Conservation (phyloP, 2,329 filamentous ascomycete species). For the Colletotrichum sp. region DNA sequence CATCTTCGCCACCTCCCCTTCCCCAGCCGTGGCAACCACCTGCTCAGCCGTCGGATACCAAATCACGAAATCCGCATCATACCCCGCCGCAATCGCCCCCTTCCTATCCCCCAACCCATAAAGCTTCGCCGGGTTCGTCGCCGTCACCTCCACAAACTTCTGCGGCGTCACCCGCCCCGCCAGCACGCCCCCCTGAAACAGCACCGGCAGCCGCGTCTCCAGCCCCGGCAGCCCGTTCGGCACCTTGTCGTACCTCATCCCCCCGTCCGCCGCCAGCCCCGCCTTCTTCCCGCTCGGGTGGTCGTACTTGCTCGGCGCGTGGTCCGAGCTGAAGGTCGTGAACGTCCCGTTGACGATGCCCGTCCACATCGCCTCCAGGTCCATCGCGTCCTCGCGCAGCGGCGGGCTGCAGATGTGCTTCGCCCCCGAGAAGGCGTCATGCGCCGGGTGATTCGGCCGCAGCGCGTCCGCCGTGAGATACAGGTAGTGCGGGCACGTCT, state of each 20-base stretch:
- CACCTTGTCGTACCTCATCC: conserved; percentile 56
- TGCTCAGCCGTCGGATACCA: conserved; percentile 52
- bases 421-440: conserved; percentile 57
- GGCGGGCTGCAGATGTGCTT: conserved; percentile 62
- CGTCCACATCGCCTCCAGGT: conserved; percentile 56
- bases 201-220: conserved; percentile 58
- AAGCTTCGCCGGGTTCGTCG: conserved; percentile 61
- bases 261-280: conserved; percentile 29
- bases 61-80: conserved; percentile 62
- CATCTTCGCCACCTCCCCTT: conserved; percentile 9
- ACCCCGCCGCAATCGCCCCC: conserved; percentile 53
- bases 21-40: conserved; percentile 4
- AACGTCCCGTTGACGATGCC: conserved; percentile 58
- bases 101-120: conserved; percentile 60
- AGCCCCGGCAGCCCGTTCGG: conserved; percentile 64
- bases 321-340: conserved; percentile 51
- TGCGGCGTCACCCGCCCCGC: conserved; percentile 43
- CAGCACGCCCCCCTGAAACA: conserved; percentile 33
- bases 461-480: conserved; percentile 57
- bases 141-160: conserved; percentile 60
- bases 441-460: conserved; percentile 30
- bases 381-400: conserved; percentile 46
- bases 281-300: conserved; percentile 54
- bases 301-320: conserved; percentile 56
- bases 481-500: conserved; percentile 63